Conservation (phyloP, 192 early-diverging fungal species). For the Oehlia diaphana region DNA sequence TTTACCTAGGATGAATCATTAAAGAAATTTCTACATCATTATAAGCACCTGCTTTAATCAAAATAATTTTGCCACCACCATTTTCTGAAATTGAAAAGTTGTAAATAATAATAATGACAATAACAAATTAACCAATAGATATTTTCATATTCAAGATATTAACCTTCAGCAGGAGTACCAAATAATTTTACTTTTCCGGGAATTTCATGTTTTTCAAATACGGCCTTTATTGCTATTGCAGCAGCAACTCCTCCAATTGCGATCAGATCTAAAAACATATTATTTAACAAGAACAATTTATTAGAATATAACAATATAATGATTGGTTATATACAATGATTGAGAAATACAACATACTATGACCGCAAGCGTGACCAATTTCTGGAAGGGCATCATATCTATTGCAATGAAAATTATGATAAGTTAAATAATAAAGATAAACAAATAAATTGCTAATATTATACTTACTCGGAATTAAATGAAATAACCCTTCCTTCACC, state of each 20-base stretch:
- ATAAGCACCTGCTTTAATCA: slow-evolving; percentile 70
- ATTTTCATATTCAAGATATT: neutral
- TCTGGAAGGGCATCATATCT: slow-evolving; percentile 65
- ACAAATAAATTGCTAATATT: too few species aligned
- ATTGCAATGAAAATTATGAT: neutral
- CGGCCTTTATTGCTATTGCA: slow-evolving; percentile 46
- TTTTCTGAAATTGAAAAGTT: slow-evolving; percentile 40
- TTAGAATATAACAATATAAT: neutral
- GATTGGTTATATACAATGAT: neutral
- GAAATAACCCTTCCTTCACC: slow-evolving; percentile 31
- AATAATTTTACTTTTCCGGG: slow-evolving; percentile 66
- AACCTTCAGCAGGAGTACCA: slow-evolving; percentile 76
- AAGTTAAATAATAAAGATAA: neutral
- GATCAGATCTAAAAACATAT: neutral
- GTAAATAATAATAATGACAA: neutral
- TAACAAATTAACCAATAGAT: neutral
- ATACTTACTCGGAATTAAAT: slow-evolving; percentile 26
- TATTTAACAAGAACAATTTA: neutral
- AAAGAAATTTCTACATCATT: slow-evolving; percentile 68
- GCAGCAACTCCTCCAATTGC: slow-evolving; percentile 45
- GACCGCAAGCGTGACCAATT: slow-evolving; percentile 68
- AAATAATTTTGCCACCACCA: slow-evolving; percentile 69
- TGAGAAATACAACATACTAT: slow-evolving; percentile 39
- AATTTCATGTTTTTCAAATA: slow-evolving; percentile 35
- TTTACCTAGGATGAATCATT: slow-evolving; percentile 79